These are phyloP conservation scores for Arthrobotrys megalospora DNA, from an alignment of 2,329 filamentous ascomycete species.

Conservation along the genomic window DNA sequence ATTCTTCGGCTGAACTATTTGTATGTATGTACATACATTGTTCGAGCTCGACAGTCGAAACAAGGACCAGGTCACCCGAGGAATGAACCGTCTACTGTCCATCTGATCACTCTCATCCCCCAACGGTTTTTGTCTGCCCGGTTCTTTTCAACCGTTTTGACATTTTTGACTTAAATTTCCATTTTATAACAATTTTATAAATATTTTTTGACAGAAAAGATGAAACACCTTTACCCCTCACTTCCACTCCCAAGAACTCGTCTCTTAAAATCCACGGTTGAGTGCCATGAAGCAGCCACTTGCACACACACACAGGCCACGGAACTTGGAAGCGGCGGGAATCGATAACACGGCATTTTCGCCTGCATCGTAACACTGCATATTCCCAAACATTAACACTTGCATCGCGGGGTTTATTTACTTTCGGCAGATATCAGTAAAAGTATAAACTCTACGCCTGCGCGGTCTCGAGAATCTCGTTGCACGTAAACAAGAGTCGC, in stretches of 20 bases:
- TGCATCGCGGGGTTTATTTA: conserved; percentile 18
- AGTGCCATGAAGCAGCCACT: background rate
- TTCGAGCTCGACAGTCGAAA: conserved; percentile 21
- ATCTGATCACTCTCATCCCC: conserved; percentile 4
- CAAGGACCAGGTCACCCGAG: conserved; percentile 11
- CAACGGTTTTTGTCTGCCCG: conserved; percentile 11
- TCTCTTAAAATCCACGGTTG: too few relatives aligned
- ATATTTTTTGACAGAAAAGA: background rate
- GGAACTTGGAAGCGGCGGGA: conserved; percentile 6
- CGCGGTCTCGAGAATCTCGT: background rate
- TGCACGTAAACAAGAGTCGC: conserved; percentile 13
- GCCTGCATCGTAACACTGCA: conserved; percentile 23
- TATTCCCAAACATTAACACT: conserved; percentile 14
- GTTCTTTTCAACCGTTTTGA: background rate
- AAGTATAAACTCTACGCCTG: background rate
- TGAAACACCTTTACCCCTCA: conserved; percentile 19
- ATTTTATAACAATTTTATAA: background rate
- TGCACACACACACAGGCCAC: background rate
- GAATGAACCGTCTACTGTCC: conserved; percentile 17
- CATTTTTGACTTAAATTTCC: background rate
- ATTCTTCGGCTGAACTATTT: background rate
- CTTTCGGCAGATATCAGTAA: background rate
- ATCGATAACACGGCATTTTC: conserved; percentile 16
- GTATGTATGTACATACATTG: background rate
- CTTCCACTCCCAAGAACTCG: background rate